phyloP scores from a whole-genome alignment of 768 basidiomycete genomes.

The Hygrophoropsis aurantiaca region DNA sequence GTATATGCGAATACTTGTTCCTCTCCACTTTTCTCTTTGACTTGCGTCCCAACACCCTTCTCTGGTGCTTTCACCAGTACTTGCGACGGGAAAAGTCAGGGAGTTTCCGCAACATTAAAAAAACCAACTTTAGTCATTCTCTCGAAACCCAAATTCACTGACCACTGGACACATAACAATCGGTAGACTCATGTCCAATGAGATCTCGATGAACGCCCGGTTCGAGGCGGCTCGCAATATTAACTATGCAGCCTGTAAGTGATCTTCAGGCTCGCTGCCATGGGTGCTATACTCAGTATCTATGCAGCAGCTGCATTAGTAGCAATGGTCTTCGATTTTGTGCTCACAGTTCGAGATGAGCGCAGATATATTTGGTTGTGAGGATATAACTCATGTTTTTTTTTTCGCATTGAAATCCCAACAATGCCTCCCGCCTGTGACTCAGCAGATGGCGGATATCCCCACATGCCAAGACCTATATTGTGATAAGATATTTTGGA shows the following conservation, averaged over 20 bases:
- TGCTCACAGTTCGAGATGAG: constrained; percentile 13
- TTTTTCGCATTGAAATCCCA: neutral
- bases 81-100: neutral
- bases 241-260: neutral
- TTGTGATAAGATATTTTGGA: constrained; percentile 14
- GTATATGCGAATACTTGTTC: too few species aligned
- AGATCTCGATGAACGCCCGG: neutral
- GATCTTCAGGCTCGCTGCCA: neutral
- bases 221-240: neutral
- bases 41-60: too few species aligned
- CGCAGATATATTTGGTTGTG: constrained; percentile 18
- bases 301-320: constrained; percentile 6
- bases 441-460: constrained; percentile 9
- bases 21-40: too few species aligned
- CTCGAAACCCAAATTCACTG: neutral
- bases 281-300: neutral
- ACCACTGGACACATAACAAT: neutral
- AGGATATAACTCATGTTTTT: too few species aligned
- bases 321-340: constrained; percentile 17
- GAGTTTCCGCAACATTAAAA: too few species aligned
- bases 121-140: neutral
- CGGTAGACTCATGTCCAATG: too few species aligned
- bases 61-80: neutral
- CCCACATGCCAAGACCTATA: constrained; percentile 9
- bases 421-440: neutral